Evolutionary conservation across 345 rosid species (phyloP), one percentile per base, ranked within the genome.

Genomic region (Alliaria petiolata): DNA sequence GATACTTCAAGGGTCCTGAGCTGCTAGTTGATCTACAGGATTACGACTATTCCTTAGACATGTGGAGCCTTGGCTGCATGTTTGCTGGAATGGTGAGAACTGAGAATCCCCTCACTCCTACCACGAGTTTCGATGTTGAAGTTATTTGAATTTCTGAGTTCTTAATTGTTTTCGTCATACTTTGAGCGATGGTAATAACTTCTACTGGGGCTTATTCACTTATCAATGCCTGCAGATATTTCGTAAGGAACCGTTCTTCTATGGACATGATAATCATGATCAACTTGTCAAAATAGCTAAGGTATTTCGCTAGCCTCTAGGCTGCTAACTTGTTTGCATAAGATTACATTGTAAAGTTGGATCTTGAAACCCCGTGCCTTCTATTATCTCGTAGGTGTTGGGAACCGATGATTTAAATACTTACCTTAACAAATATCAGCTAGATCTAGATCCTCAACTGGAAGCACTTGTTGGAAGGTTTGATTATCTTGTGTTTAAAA

Each of bases 41-140:
- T 81, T 91, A 91, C 61, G 92, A 91, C 76, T 91, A 91, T 78
- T 88, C 92, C 7, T 76, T 85, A 79, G 95, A 88, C 69, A 81
- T 88, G 85, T 91, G 95, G 97, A 90, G 95, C 76, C 88, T 91
- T 10, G 97, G 95, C 26, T 88, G 92, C 71, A 88, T 88, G 95
- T 85, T 91, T 81, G 92, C 95, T 6, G 92, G 97, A 78, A 90
- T 90, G 97, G 95, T 90, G 56, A 70, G 67, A 72, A 57, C 65
- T 70, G 9, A 16, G 5, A 3, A 9, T 47, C 4, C n/a, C 22
- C 11, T 44, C 49, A 3, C 49, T 7, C 22, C 22, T 1, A 35
- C 36, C 25, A 13, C 70, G 49, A 31, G 15, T 45, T 44, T 16
- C 4, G 22, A 7, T 44, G 49, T 44, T 17, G 10, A 16, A 7